Percentiles rank a stretch among this genome's conserved stretches.
phyloP scores from a whole-genome alignment of 2,329 filamentous ascomycete species.

The Cercospora canescens region DNA sequence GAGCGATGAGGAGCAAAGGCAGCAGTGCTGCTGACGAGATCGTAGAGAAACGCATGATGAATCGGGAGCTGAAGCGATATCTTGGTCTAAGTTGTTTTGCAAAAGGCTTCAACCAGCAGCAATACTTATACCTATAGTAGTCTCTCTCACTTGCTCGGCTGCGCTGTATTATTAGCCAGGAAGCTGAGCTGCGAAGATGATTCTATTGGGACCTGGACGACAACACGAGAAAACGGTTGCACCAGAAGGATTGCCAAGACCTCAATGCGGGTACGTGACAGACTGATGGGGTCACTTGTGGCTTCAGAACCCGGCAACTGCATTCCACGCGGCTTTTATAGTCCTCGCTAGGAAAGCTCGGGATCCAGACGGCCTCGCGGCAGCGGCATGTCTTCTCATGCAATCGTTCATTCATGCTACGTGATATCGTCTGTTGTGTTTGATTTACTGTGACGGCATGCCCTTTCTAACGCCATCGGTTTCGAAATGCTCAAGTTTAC shows the following conservation, averaged over 20 bases:
- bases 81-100: background rate
- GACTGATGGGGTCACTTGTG: background rate
- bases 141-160: background rate
- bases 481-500: background rate
- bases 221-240: slow-evolving; percentile 6
- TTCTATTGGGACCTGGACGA: background rate
- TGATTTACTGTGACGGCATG: background rate
- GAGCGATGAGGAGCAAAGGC: background rate
- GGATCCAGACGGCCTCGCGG: background rate
- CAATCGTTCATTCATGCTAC: slow-evolving; percentile 6
- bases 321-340: background rate
- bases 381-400: background rate
- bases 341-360: background rate
- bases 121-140: background rate
- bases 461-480: background rate
- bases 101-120: background rate
- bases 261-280: slow-evolving; percentile 4
- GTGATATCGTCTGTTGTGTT: background rate
- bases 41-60: background rate
- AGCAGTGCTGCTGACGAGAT: background rate
- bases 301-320: slow-evolving; percentile 1
- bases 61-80: background rate
- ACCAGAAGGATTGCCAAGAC: slow-evolving; percentile 9
- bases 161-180: background rate
- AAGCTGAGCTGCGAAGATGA: background rate